Base-by-base conservation (phyloP, 331 rosid genomes). In the Malus hybrid region DNA sequence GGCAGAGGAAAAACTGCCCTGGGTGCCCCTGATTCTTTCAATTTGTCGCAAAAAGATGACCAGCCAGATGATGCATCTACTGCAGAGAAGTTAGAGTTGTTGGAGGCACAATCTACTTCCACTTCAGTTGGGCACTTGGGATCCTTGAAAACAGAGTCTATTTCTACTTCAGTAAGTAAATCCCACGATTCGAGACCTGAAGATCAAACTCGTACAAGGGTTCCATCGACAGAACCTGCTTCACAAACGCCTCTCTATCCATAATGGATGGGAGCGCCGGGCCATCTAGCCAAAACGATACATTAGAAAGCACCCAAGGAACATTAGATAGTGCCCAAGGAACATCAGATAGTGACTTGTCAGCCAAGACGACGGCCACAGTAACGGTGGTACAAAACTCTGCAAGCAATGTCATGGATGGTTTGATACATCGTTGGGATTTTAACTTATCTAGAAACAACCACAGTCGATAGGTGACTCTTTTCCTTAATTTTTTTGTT, bases 361-460 rank as follows among this genome's bases (percentile, higher is more conserved):
- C 99, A 33, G 89, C 91, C 50, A 82, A 84, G 24, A 95, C 97
- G 5, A 95, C 84, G 80, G 97, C 97, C 32, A 86, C 97, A 1
- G 66, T 95, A 69, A 90, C 93, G n/a, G 96, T 90, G 50, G 84
- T 82, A 24, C 87, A 83, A 62, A 90, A 80, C 82, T 97, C 97
- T 9, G 34, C 91, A 52, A 32, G 88, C 81, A 88, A 89, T 86
- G 81, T 89, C 79, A 83, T 87, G 87, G 89, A 86, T 2, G 88
- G 97, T 74, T 81, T 94, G 86, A 71, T 90, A 66, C 89, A 96
- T 7, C 97, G 97, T 36, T 95, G 97, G 97, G 96, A 90, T 86
- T 89, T 92, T 85, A 90, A 85, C 80, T 83, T 92, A 77, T 87
- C 92, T 82, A 75, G 89, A 75, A 92, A 86, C 88, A 82, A 79